A percentile compares a stretch with the other conserved stretches of the same genome.
Evolutionary conservation across 163 green algal genomes (phyloP).

Genomic region (Scenedesmus sp.): DNA sequence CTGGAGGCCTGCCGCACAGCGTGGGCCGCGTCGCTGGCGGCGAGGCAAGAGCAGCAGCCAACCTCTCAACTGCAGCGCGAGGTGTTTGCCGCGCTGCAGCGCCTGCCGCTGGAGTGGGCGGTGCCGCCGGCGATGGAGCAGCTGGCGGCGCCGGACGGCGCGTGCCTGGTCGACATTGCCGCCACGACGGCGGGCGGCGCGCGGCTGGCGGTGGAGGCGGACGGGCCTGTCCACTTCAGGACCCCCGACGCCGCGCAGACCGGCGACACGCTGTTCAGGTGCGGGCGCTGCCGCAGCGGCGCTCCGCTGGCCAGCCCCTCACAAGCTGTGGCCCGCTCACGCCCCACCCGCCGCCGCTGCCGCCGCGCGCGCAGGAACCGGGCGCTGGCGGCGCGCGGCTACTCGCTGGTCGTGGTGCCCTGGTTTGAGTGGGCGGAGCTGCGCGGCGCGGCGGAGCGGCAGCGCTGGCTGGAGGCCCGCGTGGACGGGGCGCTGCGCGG

Average conservation of each 20-base stretch:
- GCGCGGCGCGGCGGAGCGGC: no score
- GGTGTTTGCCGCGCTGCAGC: slow-evolving; percentile 2
- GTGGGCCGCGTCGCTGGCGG: neutral
- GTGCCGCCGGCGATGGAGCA: neutral
- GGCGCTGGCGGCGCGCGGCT: no score
- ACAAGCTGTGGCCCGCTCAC: neutral
- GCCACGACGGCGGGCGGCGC: slow-evolving; percentile 1
- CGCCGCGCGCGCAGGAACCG: no score
- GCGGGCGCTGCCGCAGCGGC: no score
- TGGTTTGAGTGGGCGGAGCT: no score
- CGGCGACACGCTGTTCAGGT: slow-evolving; percentile 14
- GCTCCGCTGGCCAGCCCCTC: neutral
- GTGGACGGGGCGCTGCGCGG: no score
- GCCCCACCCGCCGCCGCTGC: no score
- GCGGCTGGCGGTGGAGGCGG: slow-evolving; percentile 23
- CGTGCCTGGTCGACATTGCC: slow-evolving; percentile 8
- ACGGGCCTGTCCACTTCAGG: slow-evolving; percentile 24
- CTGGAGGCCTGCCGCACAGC: neutral
- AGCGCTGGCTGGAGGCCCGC: no score
- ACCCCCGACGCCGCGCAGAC: neutral
- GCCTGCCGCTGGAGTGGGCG: neutral
- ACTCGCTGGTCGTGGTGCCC: no score
- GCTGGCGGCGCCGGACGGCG: neutral
- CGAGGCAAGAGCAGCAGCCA: neutral
- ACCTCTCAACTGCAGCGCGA: neutral